These are phyloP conservation scores for Gynochthodes officinalis DNA, from an alignment of 257 asterid genomes.

Conservation along the genomic window DNA sequence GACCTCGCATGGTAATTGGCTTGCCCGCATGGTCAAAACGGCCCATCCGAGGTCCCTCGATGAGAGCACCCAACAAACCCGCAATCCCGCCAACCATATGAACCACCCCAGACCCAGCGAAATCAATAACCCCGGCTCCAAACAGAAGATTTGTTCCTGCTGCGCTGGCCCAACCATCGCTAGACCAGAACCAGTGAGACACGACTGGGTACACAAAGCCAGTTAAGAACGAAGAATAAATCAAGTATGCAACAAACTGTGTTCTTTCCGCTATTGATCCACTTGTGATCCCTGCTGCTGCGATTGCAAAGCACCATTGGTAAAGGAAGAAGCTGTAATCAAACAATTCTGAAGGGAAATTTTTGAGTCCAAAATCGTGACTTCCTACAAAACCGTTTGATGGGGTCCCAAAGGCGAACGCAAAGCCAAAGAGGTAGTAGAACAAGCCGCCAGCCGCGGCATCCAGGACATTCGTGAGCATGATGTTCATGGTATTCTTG, in stretches of 20 bases:
- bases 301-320: constrained; percentile 61
- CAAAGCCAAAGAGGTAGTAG: constrained; percentile 53
- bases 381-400: constrained; percentile 54
- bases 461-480: constrained; percentile 51
- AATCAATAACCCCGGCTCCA: constrained; percentile 50
- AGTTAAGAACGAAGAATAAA: constrained; percentile 43
- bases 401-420: constrained; percentile 44
- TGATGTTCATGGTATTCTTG: constrained; percentile 48
- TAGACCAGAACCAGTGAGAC: constrained; percentile 55
- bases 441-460: constrained; percentile 51
- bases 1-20: constrained; percentile 35
- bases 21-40: constrained; percentile 38
- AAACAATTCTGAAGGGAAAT: constrained; percentile 26
- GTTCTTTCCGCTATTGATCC: constrained; percentile 55
- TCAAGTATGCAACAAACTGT: constrained; percentile 43
- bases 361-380: constrained; percentile 38
- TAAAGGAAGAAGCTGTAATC: constrained; percentile 47
- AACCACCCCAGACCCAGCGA: constrained; percentile 56
- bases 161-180: constrained; percentile 50
- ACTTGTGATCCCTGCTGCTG: constrained; percentile 55
- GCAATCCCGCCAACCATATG: constrained; percentile 49
- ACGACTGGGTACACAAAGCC: constrained; percentile 50
- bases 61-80: constrained; percentile 37
- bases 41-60: constrained; percentile 52
- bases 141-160: constrained; percentile 24